Percentiles rank a stretch among this genome's conserved stretches.
These are phyloP conservation scores for Sugiyamaella pinicola DNA, from an alignment of 1,139 yeast species.

Conservation along the genomic window DNA sequence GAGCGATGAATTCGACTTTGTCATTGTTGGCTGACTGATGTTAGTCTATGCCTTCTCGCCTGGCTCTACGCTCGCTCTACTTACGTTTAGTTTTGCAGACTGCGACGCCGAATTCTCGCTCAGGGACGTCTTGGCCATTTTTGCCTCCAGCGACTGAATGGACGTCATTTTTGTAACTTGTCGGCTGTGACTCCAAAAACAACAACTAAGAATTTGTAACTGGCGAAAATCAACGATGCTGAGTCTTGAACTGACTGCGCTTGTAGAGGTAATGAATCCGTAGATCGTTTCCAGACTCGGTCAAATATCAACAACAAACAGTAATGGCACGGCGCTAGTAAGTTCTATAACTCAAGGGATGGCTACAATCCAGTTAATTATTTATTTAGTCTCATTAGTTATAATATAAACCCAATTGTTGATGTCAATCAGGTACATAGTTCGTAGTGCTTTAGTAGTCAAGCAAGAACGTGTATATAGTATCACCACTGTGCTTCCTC, in stretches of 20 bases:
- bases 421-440: no score
- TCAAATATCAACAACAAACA: slow-evolving; percentile 18
- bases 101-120: slow-evolving; percentile 32
- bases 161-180: slow-evolving; percentile 2
- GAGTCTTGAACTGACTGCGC: no score
- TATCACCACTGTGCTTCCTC: no score
- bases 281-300: slow-evolving; percentile 3
- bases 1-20: slow-evolving; percentile 12
- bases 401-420: no score
- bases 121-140: slow-evolving; percentile 34
- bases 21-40: slow-evolving; percentile 15
- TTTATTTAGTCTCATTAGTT: no score
- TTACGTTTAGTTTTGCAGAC: slow-evolving; percentile 23
- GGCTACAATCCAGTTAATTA: no score
- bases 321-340: slow-evolving; percentile 8
- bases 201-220: no score
- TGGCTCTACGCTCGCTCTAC: no score
- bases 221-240: no score
- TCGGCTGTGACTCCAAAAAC: not conserved
- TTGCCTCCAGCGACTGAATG: slow-evolving; percentile 28
- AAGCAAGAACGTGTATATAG: no score
- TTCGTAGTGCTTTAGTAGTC: no score
- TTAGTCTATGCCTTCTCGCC: slow-evolving; percentile 7
- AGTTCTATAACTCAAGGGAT: no score
- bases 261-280: not conserved